phyloP scores from a whole-genome alignment of 2,329 filamentous ascomycete genomes.

The Colletotrichum phormii region DNA sequence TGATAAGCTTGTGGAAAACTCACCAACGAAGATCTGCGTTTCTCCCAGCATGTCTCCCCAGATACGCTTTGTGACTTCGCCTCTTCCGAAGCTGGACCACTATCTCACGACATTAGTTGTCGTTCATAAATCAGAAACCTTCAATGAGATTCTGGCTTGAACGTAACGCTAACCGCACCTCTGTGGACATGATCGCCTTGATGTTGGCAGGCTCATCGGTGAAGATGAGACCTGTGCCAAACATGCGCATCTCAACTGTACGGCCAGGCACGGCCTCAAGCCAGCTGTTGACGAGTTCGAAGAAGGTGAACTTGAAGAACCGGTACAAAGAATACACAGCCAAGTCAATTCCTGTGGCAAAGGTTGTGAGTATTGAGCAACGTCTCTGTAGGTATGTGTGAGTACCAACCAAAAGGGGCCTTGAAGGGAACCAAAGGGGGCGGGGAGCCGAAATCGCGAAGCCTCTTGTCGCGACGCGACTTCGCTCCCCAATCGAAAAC shows the following conservation, averaged over 20 bases:
- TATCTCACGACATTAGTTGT: not conserved
- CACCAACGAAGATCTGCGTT: not conserved
- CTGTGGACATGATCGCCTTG: not conserved
- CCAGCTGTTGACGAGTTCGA: not conserved
- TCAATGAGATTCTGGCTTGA: not conserved
- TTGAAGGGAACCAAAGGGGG: not conserved
- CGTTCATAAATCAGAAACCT: not conserved
- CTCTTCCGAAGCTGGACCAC: not conserved
- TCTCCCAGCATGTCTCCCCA: not conserved
- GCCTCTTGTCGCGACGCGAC: not conserved
- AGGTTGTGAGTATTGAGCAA: not conserved
- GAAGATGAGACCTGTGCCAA: not conserved
- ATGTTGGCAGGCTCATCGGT: not conserved
- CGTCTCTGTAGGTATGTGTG: not conserved
- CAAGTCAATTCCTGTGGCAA: not conserved
- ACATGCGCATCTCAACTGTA: not conserved
- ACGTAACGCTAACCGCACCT: not conserved
- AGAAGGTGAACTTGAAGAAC: not conserved
- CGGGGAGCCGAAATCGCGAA: not conserved
- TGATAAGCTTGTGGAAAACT: not conserved
- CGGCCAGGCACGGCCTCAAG: not conserved
- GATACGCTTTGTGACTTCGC: not conserved
- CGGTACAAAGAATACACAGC: not conserved
- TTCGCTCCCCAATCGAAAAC: not conserved
- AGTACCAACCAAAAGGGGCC: not conserved